Percentiles rank a stretch among this genome's conserved stretches.
These are phyloP conservation scores for Neonothopanus nambi DNA, from an alignment of 1,284 basidiomycete species.

Conservation along the genomic window DNA sequence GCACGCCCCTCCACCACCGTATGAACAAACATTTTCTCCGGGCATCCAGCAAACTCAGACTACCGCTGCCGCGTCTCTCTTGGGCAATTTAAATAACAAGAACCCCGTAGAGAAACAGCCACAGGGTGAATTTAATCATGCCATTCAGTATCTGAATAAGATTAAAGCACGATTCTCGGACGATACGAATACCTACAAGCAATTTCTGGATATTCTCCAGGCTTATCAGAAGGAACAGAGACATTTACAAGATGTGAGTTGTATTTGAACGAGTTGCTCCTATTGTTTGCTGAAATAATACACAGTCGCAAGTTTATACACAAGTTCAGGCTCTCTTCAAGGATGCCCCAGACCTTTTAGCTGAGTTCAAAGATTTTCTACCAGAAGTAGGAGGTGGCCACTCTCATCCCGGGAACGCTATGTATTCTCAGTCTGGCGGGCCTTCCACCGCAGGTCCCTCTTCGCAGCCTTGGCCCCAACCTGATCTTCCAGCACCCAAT, in stretches of 20 bases:
- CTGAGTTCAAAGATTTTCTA: slow-evolving; percentile 96
- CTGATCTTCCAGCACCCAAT: slow-evolving; percentile 34
- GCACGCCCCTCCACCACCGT: slow-evolving; percentile 31
- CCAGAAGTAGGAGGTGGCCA: slow-evolving; percentile 60
- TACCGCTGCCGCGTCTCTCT: slow-evolving; percentile 59
- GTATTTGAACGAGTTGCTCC: slow-evolving; percentile 6
- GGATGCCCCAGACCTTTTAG: slow-evolving; percentile 88
- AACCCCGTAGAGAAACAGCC: slow-evolving; percentile 45
- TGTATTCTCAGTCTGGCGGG: slow-evolving; percentile 8
- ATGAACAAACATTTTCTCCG: slow-evolving; percentile 40
- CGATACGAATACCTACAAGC: slow-evolving; percentile 95
- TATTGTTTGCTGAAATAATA: slow-evolving; percentile 18
- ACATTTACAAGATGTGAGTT: slow-evolving; percentile 82
- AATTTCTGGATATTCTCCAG: slow-evolving; percentile 97
- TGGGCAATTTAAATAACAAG: slow-evolving; percentile 54
- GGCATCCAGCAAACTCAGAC: slow-evolving; percentile 39
- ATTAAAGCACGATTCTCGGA: slow-evolving; percentile 95
- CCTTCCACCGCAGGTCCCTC: slow-evolving; percentile 31
- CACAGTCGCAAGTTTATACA: slow-evolving; percentile 78
- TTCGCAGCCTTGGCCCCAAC: slow-evolving; percentile 37
- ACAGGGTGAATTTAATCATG: slow-evolving; percentile 89
- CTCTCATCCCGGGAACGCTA: slow-evolving; percentile 28
- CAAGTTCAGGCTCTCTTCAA: slow-evolving; percentile 94
- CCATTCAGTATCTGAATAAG: slow-evolving; percentile 98
- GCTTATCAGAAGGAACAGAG: slow-evolving; percentile 95